A percentile compares a stretch with the other conserved stretches of the same genome.
These are phyloP conservation scores for Phytophthora europaea DNA, from an alignment of 352 stramenopile species.

Conservation along the genomic window DNA sequence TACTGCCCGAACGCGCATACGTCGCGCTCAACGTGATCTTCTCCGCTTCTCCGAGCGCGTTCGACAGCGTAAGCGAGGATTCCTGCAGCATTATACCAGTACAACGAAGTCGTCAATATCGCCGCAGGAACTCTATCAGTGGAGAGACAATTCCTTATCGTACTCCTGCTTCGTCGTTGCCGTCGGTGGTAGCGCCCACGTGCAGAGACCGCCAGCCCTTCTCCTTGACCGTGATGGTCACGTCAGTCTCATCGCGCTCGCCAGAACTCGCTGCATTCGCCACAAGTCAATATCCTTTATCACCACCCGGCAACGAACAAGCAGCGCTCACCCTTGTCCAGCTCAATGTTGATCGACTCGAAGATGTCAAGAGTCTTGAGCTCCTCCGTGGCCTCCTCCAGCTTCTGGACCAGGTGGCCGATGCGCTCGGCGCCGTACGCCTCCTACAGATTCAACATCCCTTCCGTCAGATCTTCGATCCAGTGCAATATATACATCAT, in stretches of 20 bases:
- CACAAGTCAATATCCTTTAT: slow-evolving; percentile 13
- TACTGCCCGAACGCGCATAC: slow-evolving; percentile 88
- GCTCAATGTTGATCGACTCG: slow-evolving; percentile 82
- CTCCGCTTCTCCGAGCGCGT: slow-evolving; percentile 86
- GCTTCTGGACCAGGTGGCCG: slow-evolving; percentile 62
- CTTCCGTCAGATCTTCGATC: slow-evolving; percentile 1
- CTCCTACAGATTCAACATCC: slow-evolving; percentile 39
- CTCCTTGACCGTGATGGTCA: slow-evolving; percentile 91
- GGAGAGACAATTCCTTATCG: not conserved
- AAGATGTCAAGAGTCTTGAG: slow-evolving; percentile 88
- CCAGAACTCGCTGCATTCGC: slow-evolving; percentile 68
- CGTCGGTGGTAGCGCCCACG: slow-evolving; percentile 85
- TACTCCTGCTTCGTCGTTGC: slow-evolving; percentile 87
- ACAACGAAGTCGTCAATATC: slow-evolving; percentile 12
- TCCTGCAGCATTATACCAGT: slow-evolving; percentile 49
- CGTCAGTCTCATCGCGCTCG: slow-evolving; percentile 78
- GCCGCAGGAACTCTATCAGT: not conserved
- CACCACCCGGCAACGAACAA: not conserved
- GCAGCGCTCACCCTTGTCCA: slow-evolving; percentile 67
- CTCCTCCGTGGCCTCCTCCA: slow-evolving; percentile 75
- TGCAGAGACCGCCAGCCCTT: slow-evolving; percentile 89
- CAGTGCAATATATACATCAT: not conserved
- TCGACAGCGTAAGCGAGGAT: slow-evolving; percentile 86
- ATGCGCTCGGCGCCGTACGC: slow-evolving; percentile 77
- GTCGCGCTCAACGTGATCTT: slow-evolving; percentile 85